Base-by-base conservation (phyloP, 106 monocot species). In the Dendrobium officinale region DNA sequence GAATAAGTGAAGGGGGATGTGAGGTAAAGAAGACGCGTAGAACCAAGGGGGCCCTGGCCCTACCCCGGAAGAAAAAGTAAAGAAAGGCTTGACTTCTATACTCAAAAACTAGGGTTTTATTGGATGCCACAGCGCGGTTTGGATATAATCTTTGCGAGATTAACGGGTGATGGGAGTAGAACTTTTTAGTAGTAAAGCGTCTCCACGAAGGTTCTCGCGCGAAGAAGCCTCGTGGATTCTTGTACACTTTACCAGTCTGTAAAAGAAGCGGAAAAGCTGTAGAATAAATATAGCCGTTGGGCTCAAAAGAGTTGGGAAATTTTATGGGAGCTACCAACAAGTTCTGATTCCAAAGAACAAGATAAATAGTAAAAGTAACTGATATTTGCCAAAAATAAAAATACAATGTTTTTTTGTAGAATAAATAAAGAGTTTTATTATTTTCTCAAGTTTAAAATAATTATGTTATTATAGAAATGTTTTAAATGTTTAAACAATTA, bases 81-180 rank as follows among this genome's bases (percentile, higher is more conserved):
- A 26, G 27, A 2, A 48, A 76, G 76, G 49, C 22, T 16, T 3
- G 76, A 76, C 8, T 42, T 76, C 29, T 51, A 76, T 76, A 51
- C 76, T 15, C 47, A 17, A 74, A 72, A 29, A 41, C 17, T 74
- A n/a, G 43, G 33, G 6, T 20, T 73, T 75, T 10, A 47, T 75
- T 24, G 48, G 75, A 75, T 75, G 13, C 42, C 48, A 42, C 47
- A 1, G 8, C 47, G 26, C 40, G 22, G 51, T 7, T 76, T 42
- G 18, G 76, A 19, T 26, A 20, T n/a, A 27, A 76, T 48, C 76
- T 49, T 51, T 9, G 76, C 76, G 76, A 76, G 76, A 76, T 49
- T 49, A 49, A 49, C 49, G 76, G 76, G 49, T 5, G 49, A 76
- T 49, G 76, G 76, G 26, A 10, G 49, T 11, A 5, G n/a, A 11